Conservation (phyloP, 495 filamentous ascomycete species). For the Aspergillus haitiensis region DNA sequence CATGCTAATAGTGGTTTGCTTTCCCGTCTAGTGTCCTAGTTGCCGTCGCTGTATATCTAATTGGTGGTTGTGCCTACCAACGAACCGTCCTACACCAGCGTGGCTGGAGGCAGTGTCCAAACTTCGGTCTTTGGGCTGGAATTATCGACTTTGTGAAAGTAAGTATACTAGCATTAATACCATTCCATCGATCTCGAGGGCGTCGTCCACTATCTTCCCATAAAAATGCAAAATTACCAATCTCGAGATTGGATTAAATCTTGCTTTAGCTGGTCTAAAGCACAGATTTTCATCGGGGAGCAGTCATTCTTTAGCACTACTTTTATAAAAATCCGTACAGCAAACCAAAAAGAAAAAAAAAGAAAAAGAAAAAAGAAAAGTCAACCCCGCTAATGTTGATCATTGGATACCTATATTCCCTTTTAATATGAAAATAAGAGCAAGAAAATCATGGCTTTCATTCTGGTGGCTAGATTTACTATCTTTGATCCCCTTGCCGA, state of each 20-base stretch:
- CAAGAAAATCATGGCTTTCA: background rate
- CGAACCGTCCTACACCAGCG: slow-evolving; percentile 91
- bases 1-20: slow-evolving; percentile 19
- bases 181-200: slow-evolving; percentile 27
- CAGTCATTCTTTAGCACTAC: background rate
- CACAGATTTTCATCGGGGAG: slow-evolving; percentile 16
- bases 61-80: slow-evolving; percentile 94
- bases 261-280: slow-evolving; percentile 33
- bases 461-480: too few relatives aligned
- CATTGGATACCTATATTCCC: background rate
- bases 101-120: slow-evolving; percentile 94
- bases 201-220: slow-evolving; percentile 26
- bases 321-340: slow-evolving; percentile 1
- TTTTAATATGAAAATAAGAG: background rate
- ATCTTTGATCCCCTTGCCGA: too few relatives aligned
- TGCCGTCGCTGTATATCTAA: slow-evolving; percentile 80
- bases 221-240: slow-evolving; percentile 30
- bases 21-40: slow-evolving; percentile 53
- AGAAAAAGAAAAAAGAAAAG: too few relatives aligned
- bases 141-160: slow-evolving; percentile 82
- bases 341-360: too few relatives aligned
- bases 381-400: background rate
- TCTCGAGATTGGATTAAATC: slow-evolving; percentile 41
- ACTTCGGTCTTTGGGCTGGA: slow-evolving; percentile 90
- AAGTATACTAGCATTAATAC: slow-evolving; percentile 46